Evolutionary conservation across 2,329 filamentous ascomycete genomes (phyloP).

Genomic region (Apiospora sp.): DNA sequence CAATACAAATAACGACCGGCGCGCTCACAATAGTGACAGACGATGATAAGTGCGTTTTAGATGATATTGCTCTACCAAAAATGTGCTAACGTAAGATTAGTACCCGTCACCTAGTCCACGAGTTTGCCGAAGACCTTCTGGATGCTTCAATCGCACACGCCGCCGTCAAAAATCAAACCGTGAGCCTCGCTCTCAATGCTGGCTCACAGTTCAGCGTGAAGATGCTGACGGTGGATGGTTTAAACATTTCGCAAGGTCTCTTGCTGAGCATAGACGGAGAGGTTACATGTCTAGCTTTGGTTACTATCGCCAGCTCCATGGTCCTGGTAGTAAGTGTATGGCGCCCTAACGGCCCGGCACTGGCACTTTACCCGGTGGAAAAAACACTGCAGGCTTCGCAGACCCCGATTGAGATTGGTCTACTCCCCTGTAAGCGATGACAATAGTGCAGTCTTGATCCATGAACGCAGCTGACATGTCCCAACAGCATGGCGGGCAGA

Average conservation of each 20-base stretch:
- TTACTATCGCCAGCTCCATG: conserved; percentile 28
- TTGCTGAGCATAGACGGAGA: conserved; percentile 53
- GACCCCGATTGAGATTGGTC: background rate
- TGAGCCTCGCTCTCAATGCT: conserved; percentile 54
- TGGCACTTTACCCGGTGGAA: conserved; percentile 33
- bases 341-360: conserved; percentile 29
- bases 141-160: conserved; percentile 51
- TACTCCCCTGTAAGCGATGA: background rate
- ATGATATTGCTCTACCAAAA: background rate
- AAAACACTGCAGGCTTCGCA: background rate
- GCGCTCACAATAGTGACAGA: conserved; percentile 50
- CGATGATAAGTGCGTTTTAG: conserved; percentile 45
- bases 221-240: conserved; percentile 47
- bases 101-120: conserved; percentile 41
- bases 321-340: conserved; percentile 38
- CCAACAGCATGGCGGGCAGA: background rate
- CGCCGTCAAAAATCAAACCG: conserved; percentile 45
- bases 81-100: conserved; percentile 34
- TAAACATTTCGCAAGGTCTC: conserved; percentile 38
- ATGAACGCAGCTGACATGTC: background rate
- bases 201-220: conserved; percentile 48
- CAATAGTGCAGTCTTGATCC: background rate
- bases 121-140: conserved; percentile 40
- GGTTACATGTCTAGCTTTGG: conserved; percentile 54
- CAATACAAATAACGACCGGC: conserved; percentile 64